phyloP scores from a whole-genome alignment of 805 yeast genomes.

The Metschnikowia arizonensis region DNA sequence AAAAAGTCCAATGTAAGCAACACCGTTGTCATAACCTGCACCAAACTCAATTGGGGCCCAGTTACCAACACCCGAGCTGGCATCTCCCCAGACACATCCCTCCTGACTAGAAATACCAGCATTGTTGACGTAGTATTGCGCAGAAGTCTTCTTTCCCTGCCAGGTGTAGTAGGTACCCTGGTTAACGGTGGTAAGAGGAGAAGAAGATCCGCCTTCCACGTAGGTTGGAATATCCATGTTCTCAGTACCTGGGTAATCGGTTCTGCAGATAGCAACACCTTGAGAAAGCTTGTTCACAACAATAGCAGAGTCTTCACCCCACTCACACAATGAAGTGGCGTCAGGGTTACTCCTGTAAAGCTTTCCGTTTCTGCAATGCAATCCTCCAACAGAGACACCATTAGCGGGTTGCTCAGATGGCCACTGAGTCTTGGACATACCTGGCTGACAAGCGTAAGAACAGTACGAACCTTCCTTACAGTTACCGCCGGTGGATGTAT shows the following conservation, averaged over 20 bases:
- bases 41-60: conserved; percentile 98
- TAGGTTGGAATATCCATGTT: conserved; percentile 95
- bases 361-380: conserved; percentile 78
- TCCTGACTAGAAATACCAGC: conserved; percentile 89
- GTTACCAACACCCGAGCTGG: conserved; percentile 83
- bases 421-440: conserved; percentile 99
- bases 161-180: conserved; percentile 71
- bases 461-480: conserved; percentile 92
- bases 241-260: conserved; percentile 99
- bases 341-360: conserved; percentile 75
- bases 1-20: conserved; percentile 81
- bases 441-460: conserved; percentile 97
- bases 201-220: conserved; percentile 60
- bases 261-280: conserved; percentile 88
- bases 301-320: conserved; percentile 72
- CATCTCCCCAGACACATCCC: conserved; percentile 91
- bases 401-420: conserved; percentile 79
- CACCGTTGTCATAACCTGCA: conserved; percentile 69
- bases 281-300: conserved; percentile 62
- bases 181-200: conserved; percentile 76
- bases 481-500: conserved; percentile 57
- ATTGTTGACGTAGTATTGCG: conserved; percentile 95
- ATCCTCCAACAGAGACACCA: conserved; percentile 94
- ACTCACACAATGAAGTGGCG: conserved; percentile 71
- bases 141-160: conserved; percentile 78